Evolutionary conservation across 106 monocot species (phyloP).

Genomic region (Cymbidium sinense): DNA sequence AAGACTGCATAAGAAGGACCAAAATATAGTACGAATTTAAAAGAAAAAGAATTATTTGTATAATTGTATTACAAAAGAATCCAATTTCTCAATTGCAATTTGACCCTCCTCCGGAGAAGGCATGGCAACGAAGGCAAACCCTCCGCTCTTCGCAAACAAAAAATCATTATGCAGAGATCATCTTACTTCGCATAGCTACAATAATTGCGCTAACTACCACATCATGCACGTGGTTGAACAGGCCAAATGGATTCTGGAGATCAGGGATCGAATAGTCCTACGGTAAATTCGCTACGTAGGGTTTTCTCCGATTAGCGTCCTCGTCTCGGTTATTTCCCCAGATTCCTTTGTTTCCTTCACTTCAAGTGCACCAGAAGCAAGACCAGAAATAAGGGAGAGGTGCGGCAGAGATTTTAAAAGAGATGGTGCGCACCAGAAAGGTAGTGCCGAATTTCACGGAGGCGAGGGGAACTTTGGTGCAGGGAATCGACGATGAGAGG

Average conservation of each 20-base stretch:
- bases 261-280: conserved; percentile 32
- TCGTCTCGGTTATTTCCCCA: conserved; percentile 7
- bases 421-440: not conserved
- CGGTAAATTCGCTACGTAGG: conserved; percentile 43
- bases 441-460: not conserved
- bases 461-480: not conserved
- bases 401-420: not conserved
- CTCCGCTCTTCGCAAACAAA: conserved; percentile 26
- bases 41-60: not conserved
- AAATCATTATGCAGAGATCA: no score
- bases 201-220: no score
- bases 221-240: not conserved
- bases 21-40: not conserved
- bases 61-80: conserved; percentile 31
- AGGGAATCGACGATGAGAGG: not conserved
- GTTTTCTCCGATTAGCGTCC: conserved; percentile 30
- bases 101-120: conserved; percentile 30
- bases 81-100: conserved; percentile 31
- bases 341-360: not conserved
- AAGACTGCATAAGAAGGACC: not conserved
- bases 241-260: conserved; percentile 28
- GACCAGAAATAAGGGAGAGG: no score
- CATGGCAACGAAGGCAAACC: conserved; percentile 17
- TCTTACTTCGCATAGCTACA: no score
- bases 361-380: not conserved